Base-by-base conservation (phyloP, 2,329 filamentous ascomycete species). In the Scleromitrula shiraiana region DNA sequence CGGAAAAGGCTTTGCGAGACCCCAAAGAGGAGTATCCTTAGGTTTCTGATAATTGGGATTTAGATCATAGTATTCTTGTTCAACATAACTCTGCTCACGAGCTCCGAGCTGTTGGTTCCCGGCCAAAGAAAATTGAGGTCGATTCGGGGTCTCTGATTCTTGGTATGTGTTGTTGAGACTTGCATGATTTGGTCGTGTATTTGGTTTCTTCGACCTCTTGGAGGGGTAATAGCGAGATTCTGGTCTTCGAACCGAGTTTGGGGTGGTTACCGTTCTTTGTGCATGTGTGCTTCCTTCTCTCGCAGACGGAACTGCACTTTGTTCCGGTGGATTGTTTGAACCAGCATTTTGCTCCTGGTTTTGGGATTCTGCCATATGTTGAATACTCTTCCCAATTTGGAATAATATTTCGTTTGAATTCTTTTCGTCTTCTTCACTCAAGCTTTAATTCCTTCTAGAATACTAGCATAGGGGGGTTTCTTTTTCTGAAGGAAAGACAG, bases 1-100 rank as follows among this genome's bases (percentile, higher is more conserved):
- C 19, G 49, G 54, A 4, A 56, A 39, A 24, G 53, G 50, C 15
- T 53, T 55, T 24, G 53, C 53, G 12, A 55, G 39, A 17, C 51
- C 51, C 49, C 49, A 56, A 50, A 56, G 20, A n/a, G 53, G 53
- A n/a, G 22, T 17, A 17, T 50, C 29, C 38, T 53, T 36, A 2
- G 37, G 29, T 20, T 50, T 50, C 29, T 50, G 38, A n/a, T 55
- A 56, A 19, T 29, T 43, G 12, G 52, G 49, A 42, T 55, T 56
- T 2, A 49, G 29, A n/a, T 41, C 39, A 32, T 56, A 51, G 24
- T 53, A 56, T 20, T 49, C 42, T 12, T 46, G 45, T 7, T 55
- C 51, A 7, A 55, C 46, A 35, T 49, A 55, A 27, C 41, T 29
- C 24, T 37, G 38, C 35, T 47, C 37, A 9, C 26, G 20, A 6